Percentiles rank a stretch among this genome's conserved stretches.
These are phyloP conservation scores for Dendrostoma leiphaemia DNA, from an alignment of 2,329 filamentous ascomycete species.

Conservation along the genomic window DNA sequence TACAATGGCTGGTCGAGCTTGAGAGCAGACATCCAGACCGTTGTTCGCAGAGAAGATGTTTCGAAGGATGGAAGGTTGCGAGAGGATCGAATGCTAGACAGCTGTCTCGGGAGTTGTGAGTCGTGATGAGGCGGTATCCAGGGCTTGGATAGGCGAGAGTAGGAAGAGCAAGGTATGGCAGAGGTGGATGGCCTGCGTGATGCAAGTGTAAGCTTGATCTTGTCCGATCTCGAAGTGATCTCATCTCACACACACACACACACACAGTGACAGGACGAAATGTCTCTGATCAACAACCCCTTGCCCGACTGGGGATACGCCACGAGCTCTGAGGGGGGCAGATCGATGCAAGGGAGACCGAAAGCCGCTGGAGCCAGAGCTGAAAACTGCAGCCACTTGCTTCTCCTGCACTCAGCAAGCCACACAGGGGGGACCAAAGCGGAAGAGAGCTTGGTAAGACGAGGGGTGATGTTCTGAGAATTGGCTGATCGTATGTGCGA, in stretches of 20 bases:
- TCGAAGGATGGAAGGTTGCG: constrained; percentile 17
- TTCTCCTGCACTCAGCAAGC: constrained; percentile 9
- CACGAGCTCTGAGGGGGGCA: constrained; percentile 3
- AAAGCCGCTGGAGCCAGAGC: constrained; percentile 5
- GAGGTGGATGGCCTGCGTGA: constrained; percentile 8
- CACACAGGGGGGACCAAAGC: not conserved
- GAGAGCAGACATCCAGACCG: constrained; percentile 57
- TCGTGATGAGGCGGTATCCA: not conserved
- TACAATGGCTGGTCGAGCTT: constrained; percentile 56
- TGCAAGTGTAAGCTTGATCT: constrained; percentile 21
- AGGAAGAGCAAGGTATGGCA: not conserved
- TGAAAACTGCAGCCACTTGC: constrained; percentile 11
- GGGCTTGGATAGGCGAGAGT: not conserved
- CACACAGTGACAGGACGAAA: constrained; percentile 8
- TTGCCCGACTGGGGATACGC: constrained; percentile 10
- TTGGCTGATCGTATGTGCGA: too few relatives aligned
- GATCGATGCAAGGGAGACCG: constrained; percentile 11
- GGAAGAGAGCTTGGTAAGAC: not conserved
- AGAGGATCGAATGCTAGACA: constrained; percentile 28
- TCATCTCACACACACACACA: too few relatives aligned
- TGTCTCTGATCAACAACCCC: constrained; percentile 14
- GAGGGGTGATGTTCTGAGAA: not conserved
- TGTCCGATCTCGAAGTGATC: constrained; percentile 13
- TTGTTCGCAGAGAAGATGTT: constrained; percentile 25
- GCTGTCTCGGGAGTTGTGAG: constrained; percentile 34